phyloP scores from a whole-genome alignment of 768 basidiomycete species.

The Mycena kentingensis region DNA sequence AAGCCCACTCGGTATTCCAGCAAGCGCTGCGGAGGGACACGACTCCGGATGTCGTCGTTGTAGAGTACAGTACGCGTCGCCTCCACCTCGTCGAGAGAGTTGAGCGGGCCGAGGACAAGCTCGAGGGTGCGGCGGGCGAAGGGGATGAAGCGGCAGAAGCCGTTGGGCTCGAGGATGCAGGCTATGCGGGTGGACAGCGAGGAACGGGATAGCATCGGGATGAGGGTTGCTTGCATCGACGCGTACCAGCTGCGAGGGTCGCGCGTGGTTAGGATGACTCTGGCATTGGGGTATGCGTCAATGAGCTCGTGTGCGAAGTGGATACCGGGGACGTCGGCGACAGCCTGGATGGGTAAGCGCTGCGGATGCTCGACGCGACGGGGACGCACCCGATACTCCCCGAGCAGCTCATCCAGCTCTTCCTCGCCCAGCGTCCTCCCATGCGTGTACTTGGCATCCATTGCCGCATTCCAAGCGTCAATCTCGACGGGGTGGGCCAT shows the following conservation, averaged over 20 bases:
- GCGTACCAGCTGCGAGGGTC: constrained; percentile 14
- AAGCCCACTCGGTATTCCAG: constrained; percentile 14
- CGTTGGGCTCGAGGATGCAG: constrained; percentile 10
- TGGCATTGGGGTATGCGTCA: constrained; percentile 9
- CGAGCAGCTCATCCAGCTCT: constrained; percentile 13
- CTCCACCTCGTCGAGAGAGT: not conserved
- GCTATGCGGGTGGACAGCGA: constrained; percentile 1
- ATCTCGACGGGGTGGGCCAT: constrained; percentile 5
- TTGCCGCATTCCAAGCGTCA: constrained; percentile 7
- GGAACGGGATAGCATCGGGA: constrained; percentile 11
- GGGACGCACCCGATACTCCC: constrained; percentile 1
- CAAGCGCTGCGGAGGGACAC: not conserved
- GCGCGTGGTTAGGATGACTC: constrained; percentile 15
- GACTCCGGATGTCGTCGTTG: not conserved
- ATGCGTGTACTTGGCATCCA: constrained; percentile 8
- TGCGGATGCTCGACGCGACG: not conserved
- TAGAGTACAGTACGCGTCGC: not conserved
- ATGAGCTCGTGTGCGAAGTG: constrained; percentile 13
- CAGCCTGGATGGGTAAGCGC: not conserved
- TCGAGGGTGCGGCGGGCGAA: constrained; percentile 20
- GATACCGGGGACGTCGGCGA: constrained; percentile 18
- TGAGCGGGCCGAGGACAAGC: constrained; percentile 13
- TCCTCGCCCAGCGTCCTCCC: not conserved
- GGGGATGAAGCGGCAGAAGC: constrained; percentile 11
- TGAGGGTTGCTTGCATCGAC: constrained; percentile 12